Percentiles rank a stretch among this genome's conserved stretches.
phyloP scores from a whole-genome alignment of 768 basidiomycete species.

The Phylloporus arenicola region DNA sequence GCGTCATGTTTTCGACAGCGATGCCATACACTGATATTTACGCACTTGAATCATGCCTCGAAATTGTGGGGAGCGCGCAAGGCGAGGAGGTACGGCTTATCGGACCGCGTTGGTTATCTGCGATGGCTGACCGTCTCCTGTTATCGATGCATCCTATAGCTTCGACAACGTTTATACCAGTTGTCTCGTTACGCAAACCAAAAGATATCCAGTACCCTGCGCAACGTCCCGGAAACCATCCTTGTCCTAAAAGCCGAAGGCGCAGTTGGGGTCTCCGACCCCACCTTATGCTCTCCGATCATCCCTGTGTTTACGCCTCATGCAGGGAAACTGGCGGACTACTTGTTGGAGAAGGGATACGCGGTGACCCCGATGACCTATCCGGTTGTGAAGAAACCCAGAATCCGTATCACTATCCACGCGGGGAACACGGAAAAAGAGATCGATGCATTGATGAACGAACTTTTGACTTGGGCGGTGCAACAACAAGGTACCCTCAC shows the following conservation, averaged over 20 bases:
- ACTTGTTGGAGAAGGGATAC: slow-evolving; percentile 13
- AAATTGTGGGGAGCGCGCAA: slow-evolving; percentile 6
- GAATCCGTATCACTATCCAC: slow-evolving; percentile 16
- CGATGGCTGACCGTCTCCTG: not conserved
- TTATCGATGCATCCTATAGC: slow-evolving; percentile 3
- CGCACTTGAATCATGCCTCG: slow-evolving; percentile 40
- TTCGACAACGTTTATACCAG: slow-evolving; percentile 7
- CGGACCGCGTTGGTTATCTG: not conserved
- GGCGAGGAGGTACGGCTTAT: slow-evolving; percentile 18
- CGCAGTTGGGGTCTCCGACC: not conserved
- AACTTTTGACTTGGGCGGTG: slow-evolving; percentile 11
- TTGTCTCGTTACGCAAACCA: slow-evolving; percentile 12
- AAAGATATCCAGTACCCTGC: slow-evolving; percentile 2
- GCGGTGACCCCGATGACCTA: slow-evolving; percentile 8
- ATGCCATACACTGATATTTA: slow-evolving; percentile 19
- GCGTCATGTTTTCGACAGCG: slow-evolving; percentile 20
- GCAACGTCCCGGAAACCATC: slow-evolving; percentile 3
- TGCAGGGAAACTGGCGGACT: slow-evolving; percentile 5
- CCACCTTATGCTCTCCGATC: slow-evolving; percentile 12
- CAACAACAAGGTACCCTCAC: not conserved
- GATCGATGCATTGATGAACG: slow-evolving; percentile 7
- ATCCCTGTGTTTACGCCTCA: slow-evolving; percentile 16
- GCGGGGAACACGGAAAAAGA: slow-evolving; percentile 14
- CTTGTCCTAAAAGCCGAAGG: not conserved
- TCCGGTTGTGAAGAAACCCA: slow-evolving; percentile 11